Evolutionary conservation across 305 asterid species (phyloP).

Genomic region (Solanum hybrid): DNA sequence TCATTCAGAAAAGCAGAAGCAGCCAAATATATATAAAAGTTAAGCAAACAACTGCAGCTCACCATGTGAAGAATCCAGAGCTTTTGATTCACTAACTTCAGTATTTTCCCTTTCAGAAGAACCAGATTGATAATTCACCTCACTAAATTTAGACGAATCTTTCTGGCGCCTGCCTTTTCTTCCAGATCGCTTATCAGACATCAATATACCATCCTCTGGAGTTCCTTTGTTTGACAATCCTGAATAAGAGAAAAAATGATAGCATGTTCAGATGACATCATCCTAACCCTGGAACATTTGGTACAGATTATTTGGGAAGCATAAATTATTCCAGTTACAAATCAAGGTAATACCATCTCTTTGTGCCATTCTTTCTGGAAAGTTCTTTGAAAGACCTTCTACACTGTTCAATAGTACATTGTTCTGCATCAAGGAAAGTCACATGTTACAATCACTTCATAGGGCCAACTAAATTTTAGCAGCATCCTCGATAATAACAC

Average conservation of each 20-base stretch:
- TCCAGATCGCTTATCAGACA: conserved; percentile 53
- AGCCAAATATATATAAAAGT: background rate
- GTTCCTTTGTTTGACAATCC: conserved; percentile 36
- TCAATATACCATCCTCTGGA: conserved; percentile 33
- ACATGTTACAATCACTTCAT: background rate
- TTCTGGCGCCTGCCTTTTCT: conserved; percentile 65
- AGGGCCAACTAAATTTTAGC: background rate
- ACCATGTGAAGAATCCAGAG: conserved; percentile 31
- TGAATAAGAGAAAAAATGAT: conserved; percentile 18
- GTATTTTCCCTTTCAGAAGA: conserved; percentile 42
- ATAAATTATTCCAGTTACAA: background rate
- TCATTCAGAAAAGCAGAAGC: background rate
- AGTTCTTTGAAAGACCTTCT: conserved; percentile 26
- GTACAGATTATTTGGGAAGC: background rate
- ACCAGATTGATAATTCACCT: conserved; percentile 35
- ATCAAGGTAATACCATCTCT: conserved; percentile 30
- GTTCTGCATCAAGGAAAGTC: conserved; percentile 21
- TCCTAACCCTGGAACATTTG: background rate
- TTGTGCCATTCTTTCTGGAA: conserved; percentile 26
- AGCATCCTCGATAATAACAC: background rate
- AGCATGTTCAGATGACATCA: background rate
- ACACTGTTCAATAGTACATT: conserved; percentile 21
- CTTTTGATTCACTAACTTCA: conserved; percentile 27
- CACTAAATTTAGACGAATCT: conserved; percentile 30
- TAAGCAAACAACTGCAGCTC: conserved; percentile 10